Evolutionary conservation across 352 stramenopile species (phyloP), one percentile per base, ranked within the genome.

Genomic region (Phytophthora boehmeriae): DNA sequence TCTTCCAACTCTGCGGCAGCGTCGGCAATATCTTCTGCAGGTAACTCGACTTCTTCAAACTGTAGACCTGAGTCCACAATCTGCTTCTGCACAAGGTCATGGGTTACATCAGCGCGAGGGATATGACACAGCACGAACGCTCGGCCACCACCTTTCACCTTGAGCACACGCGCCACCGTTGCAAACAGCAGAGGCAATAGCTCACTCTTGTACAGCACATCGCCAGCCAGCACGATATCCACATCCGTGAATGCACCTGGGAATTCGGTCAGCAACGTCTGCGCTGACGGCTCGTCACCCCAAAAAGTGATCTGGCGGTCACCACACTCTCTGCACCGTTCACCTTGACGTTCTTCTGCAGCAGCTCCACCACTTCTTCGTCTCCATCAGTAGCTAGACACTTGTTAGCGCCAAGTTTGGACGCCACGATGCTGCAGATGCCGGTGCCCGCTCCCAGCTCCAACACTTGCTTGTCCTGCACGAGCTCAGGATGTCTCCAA

Each of bases 201-300:
- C 46, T 80, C 76, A 35, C 70, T 63, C 68, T 94, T 94, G 63
- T 94, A 94, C 11, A 92, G 69, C 44, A 94, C 85, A 54, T 94
- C 85, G 48, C 80, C 85, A 3, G 85, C 85, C 14, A 94, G 45
- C 22, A 93, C 66, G 34, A 90, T 47, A 54, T 91, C 76, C 14
- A 83, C 72, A 22, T 60, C 28, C 2, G 22, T 47, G 35, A 81
- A 63, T 13, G 53, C 71, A 9, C 46, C 36, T 8, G 75, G 68
- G 20, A 80, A 59, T 25, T 73, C 60, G 2, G 52, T 35, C 34
- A 79, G 25, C 41, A 86, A 66, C 9, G 45, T 73, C 50, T 62
- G 54, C 32, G 58, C 59, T 8, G 80, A 87, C 32, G 58, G 35
- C 6, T 69, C 68, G 51, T 92, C 77, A 32, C 76, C 76, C 82